Conservation (phyloP, 192 early-diverging fungal genomes). For the Helicostylum pulchrum region DNA sequence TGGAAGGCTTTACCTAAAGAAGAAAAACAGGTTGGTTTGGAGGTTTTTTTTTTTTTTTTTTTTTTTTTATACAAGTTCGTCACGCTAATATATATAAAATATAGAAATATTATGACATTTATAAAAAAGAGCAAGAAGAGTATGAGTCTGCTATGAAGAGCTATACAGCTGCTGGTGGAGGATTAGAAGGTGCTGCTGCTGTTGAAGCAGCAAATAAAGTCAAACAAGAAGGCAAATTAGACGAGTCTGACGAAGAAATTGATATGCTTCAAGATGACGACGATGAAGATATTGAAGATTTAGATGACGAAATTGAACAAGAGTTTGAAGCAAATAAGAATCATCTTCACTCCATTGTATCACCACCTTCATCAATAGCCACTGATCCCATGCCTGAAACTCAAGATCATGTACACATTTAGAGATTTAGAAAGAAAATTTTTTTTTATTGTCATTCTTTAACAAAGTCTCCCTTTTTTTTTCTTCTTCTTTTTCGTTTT, state of each 20-base stretch:
- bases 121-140: conserved; percentile 31
- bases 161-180: conserved; percentile 25
- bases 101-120: conserved; percentile 40
- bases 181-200: conserved; percentile 17
- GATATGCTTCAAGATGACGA: conserved; percentile 16
- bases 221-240: conserved; percentile 4
- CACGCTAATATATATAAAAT: neutral
- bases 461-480: neutral
- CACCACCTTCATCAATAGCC: conserved; percentile 5
- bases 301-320: conserved; percentile 23
- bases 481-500: neutral
- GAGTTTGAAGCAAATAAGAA: neutral
- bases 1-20: conserved; percentile 39
- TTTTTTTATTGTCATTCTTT: neutral
- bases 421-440: neutral
- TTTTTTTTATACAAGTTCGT: neutral
- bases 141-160: conserved; percentile 37
- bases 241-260: conserved; percentile 10
- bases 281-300: conserved; percentile 27
- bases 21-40: conserved; percentile 37
- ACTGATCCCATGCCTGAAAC: conserved; percentile 2
- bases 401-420: neutral
- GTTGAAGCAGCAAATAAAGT: conserved; percentile 11
- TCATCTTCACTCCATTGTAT: neutral
- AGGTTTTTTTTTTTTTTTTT: neutral